Conservation (phyloP, 2,329 filamentous ascomycete genomes). For the Curvularia eragrostidis region DNA sequence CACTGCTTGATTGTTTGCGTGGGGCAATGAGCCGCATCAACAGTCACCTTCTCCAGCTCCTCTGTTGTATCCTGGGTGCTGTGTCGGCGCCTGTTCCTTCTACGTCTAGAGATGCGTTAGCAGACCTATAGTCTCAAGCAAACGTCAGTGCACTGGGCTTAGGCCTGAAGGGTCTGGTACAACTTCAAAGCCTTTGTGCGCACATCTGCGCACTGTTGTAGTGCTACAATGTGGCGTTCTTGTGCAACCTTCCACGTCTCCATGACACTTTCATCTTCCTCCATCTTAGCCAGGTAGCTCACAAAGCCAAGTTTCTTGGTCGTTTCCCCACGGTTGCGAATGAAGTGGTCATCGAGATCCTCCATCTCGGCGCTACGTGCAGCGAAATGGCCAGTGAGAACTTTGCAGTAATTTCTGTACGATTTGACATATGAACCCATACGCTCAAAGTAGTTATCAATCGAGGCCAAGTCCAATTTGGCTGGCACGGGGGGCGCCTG, state of each 20-base stretch:
- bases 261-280: constrained; percentile 69
- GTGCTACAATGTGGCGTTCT: constrained; percentile 64
- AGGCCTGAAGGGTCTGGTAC: constrained; percentile 28
- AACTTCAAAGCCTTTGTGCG: constrained; percentile 41
- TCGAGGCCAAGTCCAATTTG: constrained; percentile 56
- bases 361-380: constrained; percentile 57
- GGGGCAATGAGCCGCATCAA: not conserved
- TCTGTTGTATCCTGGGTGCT: not conserved
- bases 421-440: constrained; percentile 64
- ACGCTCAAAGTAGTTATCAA: constrained; percentile 59
- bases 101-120: constrained; percentile 8
- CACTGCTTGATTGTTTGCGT: not conserved
- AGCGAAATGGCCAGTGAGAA: constrained; percentile 63
- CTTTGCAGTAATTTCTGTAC: constrained; percentile 63
- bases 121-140: constrained; percentile 9
- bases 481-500: constrained; percentile 55
- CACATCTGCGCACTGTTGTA: constrained; percentile 52
- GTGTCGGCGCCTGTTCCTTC: not conserved
- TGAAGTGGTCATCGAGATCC: constrained; percentile 55
- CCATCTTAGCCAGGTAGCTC: constrained; percentile 66
- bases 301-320: constrained; percentile 59
- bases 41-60: not conserved
- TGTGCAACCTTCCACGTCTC: constrained; percentile 66
- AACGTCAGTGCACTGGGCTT: not conserved
- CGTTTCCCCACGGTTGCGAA: constrained; percentile 60